These are phyloP conservation scores for Cucumis sativus DNA, from an alignment of 306 rosid species.

Conservation along the genomic window Cucumber_9930_V3 NC_026660.2:17788001-17788500, in stretches of 20 bases:
- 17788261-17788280: not conserved
- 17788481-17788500: too few species aligned
- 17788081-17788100: not conserved
- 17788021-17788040: slow-evolving; percentile 13
- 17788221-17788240: not conserved
- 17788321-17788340: slow-evolving; percentile 24
- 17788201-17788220: not conserved
- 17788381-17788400: slow-evolving; percentile 14
- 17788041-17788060: slow-evolving; percentile 62
- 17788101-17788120: not conserved
- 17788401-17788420: slow-evolving; percentile 27
- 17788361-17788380: slow-evolving; percentile 18
- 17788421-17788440: not conserved
- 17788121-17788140: not conserved
- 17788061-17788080: slow-evolving; percentile 22
- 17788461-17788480: too few species aligned
- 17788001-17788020: slow-evolving; percentile 12
- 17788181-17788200: not conserved
- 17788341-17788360: slow-evolving; percentile 57
- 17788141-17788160: not conserved
- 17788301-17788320: slow-evolving; percentile 27
- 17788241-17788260: slow-evolving; percentile 15
- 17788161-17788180: not conserved
- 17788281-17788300: slow-evolving; percentile 17
- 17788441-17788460: too few species aligned